These are phyloP conservation scores for Colletotrichum tropicicola DNA, from an alignment of 2,329 filamentous ascomycete species.

Conservation along the genomic window DNA sequence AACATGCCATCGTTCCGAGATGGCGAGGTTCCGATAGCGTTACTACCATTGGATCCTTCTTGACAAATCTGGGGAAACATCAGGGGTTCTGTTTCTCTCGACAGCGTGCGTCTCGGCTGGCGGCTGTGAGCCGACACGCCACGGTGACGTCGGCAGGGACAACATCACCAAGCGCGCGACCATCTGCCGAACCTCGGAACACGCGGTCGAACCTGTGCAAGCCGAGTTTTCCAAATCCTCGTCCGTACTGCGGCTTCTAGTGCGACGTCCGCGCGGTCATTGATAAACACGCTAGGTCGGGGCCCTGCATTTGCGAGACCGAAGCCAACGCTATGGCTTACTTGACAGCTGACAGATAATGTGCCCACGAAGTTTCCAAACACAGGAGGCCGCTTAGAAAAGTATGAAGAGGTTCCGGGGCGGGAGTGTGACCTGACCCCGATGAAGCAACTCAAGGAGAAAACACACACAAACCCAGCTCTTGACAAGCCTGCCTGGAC, in stretches of 20 bases:
- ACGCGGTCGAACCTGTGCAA: too few relatives aligned
- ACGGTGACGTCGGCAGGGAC: constrained; percentile 7
- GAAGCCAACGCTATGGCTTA: too few relatives aligned
- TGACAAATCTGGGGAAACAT: not conserved
- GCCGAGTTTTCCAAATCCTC: not conserved
- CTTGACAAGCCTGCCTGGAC: too few relatives aligned
- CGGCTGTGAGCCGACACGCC: not conserved
- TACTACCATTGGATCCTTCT: not conserved
- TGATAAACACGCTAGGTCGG: not conserved
- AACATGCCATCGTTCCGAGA: not conserved
- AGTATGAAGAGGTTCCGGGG: too few relatives aligned
- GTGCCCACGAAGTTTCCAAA: too few relatives aligned
- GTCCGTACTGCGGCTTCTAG: not conserved
- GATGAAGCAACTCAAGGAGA: too few relatives aligned
- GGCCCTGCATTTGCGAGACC: not conserved
- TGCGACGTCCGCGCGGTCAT: not conserved
- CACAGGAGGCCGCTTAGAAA: too few relatives aligned
- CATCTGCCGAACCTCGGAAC: too few relatives aligned
- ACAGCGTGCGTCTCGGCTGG: not conserved
- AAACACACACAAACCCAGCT: too few relatives aligned
- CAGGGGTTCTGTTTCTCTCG: not conserved
- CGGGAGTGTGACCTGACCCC: too few relatives aligned
- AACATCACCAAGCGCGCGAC: not conserved
- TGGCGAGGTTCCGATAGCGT: not conserved
- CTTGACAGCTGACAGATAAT: too few relatives aligned